phyloP scores from a whole-genome alignment of 805 yeast species.

The Deakozyma indianensis region DNA sequence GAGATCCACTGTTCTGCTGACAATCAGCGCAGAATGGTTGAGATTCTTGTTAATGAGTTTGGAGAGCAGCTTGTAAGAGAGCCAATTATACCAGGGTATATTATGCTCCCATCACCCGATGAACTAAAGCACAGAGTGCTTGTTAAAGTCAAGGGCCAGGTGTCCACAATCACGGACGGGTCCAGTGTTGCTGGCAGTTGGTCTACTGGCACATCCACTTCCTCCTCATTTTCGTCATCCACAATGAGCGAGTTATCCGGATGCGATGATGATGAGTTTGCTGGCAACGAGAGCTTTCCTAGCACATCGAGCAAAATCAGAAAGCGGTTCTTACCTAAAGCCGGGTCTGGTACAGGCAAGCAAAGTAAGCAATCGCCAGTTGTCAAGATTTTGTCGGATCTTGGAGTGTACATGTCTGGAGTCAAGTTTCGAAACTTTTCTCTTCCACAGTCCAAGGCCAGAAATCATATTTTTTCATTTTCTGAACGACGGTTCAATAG shows the following conservation, averaged over 20 bases:
- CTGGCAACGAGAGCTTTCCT: neutral
- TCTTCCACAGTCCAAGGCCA: conserved; percentile 68
- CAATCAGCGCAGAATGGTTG: conserved; percentile 49
- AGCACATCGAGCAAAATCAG: neutral
- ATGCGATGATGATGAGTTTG: conserved; percentile 20
- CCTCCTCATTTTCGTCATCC: neutral
- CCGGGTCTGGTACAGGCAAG: neutral
- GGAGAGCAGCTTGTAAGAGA: conserved; percentile 39
- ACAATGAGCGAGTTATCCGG: conserved; percentile 22
- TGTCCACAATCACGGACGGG: conserved; percentile 11
- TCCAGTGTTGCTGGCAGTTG: neutral
- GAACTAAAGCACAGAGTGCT: conserved; percentile 57
- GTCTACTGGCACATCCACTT: neutral
- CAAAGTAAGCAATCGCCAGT: conserved; percentile 8
- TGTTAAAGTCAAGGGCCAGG: conserved; percentile 50
- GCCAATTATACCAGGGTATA: conserved; percentile 22
- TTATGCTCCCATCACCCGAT: conserved; percentile 54
- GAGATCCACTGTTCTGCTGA: conserved; percentile 66
- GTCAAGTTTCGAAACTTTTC: conserved; percentile 69
- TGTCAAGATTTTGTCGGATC: conserved; percentile 30
- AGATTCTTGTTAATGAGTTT: conserved; percentile 38
- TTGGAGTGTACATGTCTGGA: conserved; percentile 67
- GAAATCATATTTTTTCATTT: conserved; percentile 75
- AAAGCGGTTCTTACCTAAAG: neutral
- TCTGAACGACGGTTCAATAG: conserved; percentile 56